Conservation (phyloP, 306 rosid species). For the Ochetophila trinervis region DNA sequence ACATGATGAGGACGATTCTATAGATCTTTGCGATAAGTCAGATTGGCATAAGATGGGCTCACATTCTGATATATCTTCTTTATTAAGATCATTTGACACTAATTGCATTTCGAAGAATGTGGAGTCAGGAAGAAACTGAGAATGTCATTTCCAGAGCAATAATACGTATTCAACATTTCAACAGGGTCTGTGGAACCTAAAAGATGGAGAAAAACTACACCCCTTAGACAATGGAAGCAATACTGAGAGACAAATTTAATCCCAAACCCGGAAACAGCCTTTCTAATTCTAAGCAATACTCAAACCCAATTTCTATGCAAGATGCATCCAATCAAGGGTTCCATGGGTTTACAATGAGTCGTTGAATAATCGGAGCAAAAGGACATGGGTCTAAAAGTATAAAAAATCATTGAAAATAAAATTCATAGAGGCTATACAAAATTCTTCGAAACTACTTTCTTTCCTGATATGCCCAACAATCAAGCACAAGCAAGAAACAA, state of each 20-base stretch:
- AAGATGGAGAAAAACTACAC: conserved; percentile 16
- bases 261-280: background rate
- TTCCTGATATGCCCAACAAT: background rate
- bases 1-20: conserved; percentile 58
- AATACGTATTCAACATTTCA: conserved; percentile 58
- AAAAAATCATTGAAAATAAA: no score
- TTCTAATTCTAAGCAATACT: conserved; percentile 1
- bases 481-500: background rate
- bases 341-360: no score
- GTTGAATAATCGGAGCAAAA: no score
- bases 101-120: conserved; percentile 71
- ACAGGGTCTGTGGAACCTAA: conserved; percentile 48
- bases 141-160: conserved; percentile 49
- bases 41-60: conserved; percentile 75
- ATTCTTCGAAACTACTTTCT: background rate
- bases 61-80: conserved; percentile 56
- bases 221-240: conserved; percentile 8
- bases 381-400: no score
- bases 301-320: background rate
- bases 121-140: conserved; percentile 36
- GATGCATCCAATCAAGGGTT: background rate
- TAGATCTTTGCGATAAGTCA: conserved; percentile 33
- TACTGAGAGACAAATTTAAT: background rate
- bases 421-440: background rate
- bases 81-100: conserved; percentile 57